These are phyloP conservation scores for Pseudocercospora cruenta DNA, from an alignment of 2,329 filamentous ascomycete species.

Conservation along the genomic window DNA sequence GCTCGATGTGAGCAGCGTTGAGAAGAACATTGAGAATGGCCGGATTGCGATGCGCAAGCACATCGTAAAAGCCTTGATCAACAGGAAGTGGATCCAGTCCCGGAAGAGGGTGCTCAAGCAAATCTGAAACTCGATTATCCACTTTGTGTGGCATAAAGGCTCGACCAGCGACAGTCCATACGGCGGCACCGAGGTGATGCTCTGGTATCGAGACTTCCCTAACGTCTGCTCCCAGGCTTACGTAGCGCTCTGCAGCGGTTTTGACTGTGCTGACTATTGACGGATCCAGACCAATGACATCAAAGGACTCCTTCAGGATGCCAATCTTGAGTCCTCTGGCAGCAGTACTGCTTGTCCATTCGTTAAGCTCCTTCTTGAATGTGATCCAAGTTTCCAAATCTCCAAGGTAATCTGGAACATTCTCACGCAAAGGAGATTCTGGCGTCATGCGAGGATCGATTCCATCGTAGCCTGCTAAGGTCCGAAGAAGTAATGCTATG, in stretches of 20 bases:
- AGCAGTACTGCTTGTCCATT: constrained; percentile 37
- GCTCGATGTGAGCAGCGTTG: constrained; percentile 40
- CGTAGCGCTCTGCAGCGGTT: constrained; percentile 44
- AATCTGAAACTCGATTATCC: constrained; percentile 35
- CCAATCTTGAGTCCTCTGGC: constrained; percentile 51
- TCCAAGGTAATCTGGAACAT: constrained; percentile 43
- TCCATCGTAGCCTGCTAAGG: constrained; percentile 51
- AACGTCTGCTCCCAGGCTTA: constrained; percentile 49
- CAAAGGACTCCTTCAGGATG: constrained; percentile 51
- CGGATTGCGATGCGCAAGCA: constrained; percentile 50
- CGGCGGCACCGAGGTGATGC: constrained; percentile 50
- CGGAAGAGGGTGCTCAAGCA: constrained; percentile 38
- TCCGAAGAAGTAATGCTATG: constrained; percentile 44
- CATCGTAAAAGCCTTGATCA: constrained; percentile 49
- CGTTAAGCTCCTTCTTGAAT: constrained; percentile 30
- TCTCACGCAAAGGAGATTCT: constrained; percentile 42
- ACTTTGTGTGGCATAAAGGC: constrained; percentile 38
- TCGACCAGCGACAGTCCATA: constrained; percentile 51
- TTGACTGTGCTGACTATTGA: constrained; percentile 45
- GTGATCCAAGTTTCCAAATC: constrained; percentile 35
- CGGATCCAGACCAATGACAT: constrained; percentile 42
- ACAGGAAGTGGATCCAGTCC: constrained; percentile 36
- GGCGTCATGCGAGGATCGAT: constrained; percentile 50
- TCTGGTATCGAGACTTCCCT: constrained; percentile 53
- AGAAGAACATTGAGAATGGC: constrained; percentile 52